Conservation (phyloP, 1,284 basidiomycete species). For the Austropuccinia psidii region DNA sequence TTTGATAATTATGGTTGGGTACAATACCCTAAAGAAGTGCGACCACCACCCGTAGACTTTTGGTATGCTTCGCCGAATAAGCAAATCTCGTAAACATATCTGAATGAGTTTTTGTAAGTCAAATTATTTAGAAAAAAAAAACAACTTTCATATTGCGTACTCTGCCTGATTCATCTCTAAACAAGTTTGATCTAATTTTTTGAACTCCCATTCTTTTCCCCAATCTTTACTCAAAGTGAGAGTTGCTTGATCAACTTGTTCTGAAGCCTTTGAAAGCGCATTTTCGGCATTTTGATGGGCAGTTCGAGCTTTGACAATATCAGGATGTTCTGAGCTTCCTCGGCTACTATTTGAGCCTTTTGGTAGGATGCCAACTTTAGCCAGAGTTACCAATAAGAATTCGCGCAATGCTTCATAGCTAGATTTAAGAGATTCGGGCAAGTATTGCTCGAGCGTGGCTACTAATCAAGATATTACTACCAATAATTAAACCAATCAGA, state of each 20-base stretch:
- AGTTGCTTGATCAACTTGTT: slow-evolving; percentile 52
- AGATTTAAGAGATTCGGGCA: slow-evolving; percentile 73
- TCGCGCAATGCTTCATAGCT: slow-evolving; percentile 66
- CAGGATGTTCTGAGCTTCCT: slow-evolving; percentile 36
- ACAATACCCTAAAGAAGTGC: slow-evolving; percentile 73
- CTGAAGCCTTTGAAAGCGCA: slow-evolving; percentile 57
- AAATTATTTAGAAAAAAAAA: neutral
- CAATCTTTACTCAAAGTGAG: slow-evolving; percentile 58
- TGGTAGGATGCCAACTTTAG: slow-evolving; percentile 59
- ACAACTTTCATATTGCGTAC: slow-evolving; percentile 53
- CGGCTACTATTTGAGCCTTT: slow-evolving; percentile 39
- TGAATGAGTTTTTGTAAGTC: slow-evolving; percentile 46
- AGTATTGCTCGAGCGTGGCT: slow-evolving; percentile 70
- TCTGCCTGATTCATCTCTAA: slow-evolving; percentile 77
- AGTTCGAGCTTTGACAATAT: slow-evolving; percentile 52
- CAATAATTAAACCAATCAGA: neutral
- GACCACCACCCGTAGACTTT: slow-evolving; percentile 71
- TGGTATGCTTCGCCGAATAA: slow-evolving; percentile 81
- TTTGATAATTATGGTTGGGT: neutral
- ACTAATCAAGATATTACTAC: slow-evolving; percentile 52
- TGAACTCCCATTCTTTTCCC: slow-evolving; percentile 84
- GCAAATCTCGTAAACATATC: slow-evolving; percentile 95
- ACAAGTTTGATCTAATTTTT: slow-evolving; percentile 79
- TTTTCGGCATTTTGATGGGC: slow-evolving; percentile 50
- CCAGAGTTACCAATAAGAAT: slow-evolving; percentile 59